phyloP scores from a whole-genome alignment of 2,329 filamentous ascomycete genomes.

The Neurospora sp. region DNA sequence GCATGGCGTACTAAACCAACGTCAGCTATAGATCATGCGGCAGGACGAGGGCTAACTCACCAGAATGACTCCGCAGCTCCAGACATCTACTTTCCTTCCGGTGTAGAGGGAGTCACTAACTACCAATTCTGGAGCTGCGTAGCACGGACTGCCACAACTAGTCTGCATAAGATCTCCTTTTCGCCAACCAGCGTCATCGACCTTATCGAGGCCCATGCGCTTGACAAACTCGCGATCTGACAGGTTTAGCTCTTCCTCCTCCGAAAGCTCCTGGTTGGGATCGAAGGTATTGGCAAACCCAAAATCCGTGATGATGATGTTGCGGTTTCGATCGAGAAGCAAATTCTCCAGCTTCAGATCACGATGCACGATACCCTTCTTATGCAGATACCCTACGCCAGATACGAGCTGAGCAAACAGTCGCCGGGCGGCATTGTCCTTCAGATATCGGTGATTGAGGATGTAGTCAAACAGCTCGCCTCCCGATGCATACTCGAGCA shows the following conservation, averaged over 20 bases:
- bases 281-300: constrained; percentile 98
- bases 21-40: constrained; percentile 5
- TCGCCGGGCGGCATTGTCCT: constrained; percentile 81
- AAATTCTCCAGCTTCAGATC: constrained; percentile 96
- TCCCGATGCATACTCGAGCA: constrained; percentile 94
- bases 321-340: constrained; percentile 87
- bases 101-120: constrained; percentile 97
- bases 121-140: constrained; percentile 91
- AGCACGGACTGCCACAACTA: constrained; percentile 95
- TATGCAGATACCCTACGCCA: constrained; percentile 93
- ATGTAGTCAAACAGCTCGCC: constrained; percentile 99
- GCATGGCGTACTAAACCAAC: constrained; percentile 79
- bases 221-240: constrained; percentile 83
- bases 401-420: constrained; percentile 94
- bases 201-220: constrained; percentile 70
- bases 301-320: constrained; percentile 99
- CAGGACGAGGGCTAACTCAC: constrained; percentile 42
- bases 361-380: constrained; percentile 95
- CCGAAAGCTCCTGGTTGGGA: constrained; percentile 72
- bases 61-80: constrained; percentile 97
- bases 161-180: constrained; percentile 97
- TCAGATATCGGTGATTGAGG: constrained; percentile 89
- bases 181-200: constrained; percentile 63
- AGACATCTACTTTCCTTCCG: constrained; percentile 94
- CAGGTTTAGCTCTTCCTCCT: constrained; percentile 83